phyloP scores from a whole-genome alignment of 306 rosid genomes.

The Herpetospermum pedunculosum region DNA sequence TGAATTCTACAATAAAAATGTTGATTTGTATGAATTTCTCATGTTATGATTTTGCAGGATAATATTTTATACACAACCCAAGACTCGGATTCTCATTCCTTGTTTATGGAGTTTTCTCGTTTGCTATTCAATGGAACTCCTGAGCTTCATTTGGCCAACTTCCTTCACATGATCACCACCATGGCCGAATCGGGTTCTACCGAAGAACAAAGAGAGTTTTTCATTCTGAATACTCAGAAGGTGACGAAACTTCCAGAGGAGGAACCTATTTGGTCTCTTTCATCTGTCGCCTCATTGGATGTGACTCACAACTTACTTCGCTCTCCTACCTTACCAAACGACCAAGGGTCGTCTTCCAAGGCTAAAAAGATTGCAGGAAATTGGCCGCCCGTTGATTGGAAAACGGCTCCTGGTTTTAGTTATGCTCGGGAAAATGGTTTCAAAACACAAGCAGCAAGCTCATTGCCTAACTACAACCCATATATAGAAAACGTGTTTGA shows the following conservation, averaged over 20 bases:
- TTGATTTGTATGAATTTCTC: not conserved
- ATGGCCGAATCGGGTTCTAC: conserved; percentile 63
- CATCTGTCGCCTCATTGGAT: conserved; percentile 18
- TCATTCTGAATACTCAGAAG: conserved; percentile 59
- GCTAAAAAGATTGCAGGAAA: conserved; percentile 29
- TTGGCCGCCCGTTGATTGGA: conserved; percentile 85
- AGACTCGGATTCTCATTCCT: conserved; percentile 58
- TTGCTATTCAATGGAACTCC: conserved; percentile 51
- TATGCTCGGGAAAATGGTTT: conserved; percentile 52
- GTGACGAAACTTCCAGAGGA: conserved; percentile 52
- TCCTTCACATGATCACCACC: conserved; percentile 74
- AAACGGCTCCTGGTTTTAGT: conserved; percentile 67
- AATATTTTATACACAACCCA: conserved; percentile 39
- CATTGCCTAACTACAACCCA: conserved; percentile 16
- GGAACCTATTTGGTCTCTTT: conserved; percentile 65
- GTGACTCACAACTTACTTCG: conserved; percentile 23
- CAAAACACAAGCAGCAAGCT: conserved; percentile 28
- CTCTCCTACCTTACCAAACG: conserved; percentile 18
- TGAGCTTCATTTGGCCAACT: conserved; percentile 63
- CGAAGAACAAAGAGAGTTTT: conserved; percentile 55
- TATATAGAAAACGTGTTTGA: conserved; percentile 20
- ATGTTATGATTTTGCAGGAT: conserved; percentile 35
- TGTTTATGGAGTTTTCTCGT: conserved; percentile 76
- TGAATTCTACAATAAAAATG: not conserved
- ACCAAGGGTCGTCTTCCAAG: conserved; percentile 27